Base-by-base conservation (phyloP, 2,329 filamentous ascomycete species). In the Diaporthe sp. region DNA sequence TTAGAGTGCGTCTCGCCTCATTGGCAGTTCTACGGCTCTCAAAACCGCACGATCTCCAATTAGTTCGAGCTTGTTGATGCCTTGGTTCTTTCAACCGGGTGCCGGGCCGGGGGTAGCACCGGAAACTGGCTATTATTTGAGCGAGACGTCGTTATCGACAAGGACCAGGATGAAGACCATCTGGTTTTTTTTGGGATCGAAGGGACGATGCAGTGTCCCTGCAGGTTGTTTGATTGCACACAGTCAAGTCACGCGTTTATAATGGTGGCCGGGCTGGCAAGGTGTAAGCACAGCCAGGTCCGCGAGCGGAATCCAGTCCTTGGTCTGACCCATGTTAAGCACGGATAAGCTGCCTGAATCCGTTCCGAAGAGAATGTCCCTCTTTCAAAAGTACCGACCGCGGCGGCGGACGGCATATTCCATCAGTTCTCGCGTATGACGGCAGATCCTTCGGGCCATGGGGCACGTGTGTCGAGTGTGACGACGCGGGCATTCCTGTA, bases 391-490 rank as follows among this genome's bases (percentile, higher is more conserved):
- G 64, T 68, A 54, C 33, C 33, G 33, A n/a, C 28, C 17, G 60
- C 40, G 9, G 47, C 22, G 64, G 47, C 47, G 47, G 33, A 54
- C 47, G 64, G 64, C 64, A 40, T 28, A 40, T 52, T 54, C 64
- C 64, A 68, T 54, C 64, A 40, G 6, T 68, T 54, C 64, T 68
- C 45, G 47, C 64, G 64, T 68, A n/a, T 40, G 45, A 54, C 64
- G 15, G 47, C 47, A 68, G 64, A 40, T 68, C 47, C 64, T 54
- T 68, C n/a, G 64, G 64, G 54, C 40, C 47, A 68, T 54, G 47
- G 47, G 30, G 47, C 47, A 68, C 64, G 47, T 68, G 64, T 67
- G 64, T 68, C 45, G n/a, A 54, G 64, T 68, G 45, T 68, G 64
- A 68, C 64, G 64, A 68, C n/a, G 64, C 47, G 64, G 15, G 15